Evolutionary conservation across 78 protist genomes (phyloP), one percentile per base, ranked within the genome.

Genomic region (Parvularia atlantis): DNA sequence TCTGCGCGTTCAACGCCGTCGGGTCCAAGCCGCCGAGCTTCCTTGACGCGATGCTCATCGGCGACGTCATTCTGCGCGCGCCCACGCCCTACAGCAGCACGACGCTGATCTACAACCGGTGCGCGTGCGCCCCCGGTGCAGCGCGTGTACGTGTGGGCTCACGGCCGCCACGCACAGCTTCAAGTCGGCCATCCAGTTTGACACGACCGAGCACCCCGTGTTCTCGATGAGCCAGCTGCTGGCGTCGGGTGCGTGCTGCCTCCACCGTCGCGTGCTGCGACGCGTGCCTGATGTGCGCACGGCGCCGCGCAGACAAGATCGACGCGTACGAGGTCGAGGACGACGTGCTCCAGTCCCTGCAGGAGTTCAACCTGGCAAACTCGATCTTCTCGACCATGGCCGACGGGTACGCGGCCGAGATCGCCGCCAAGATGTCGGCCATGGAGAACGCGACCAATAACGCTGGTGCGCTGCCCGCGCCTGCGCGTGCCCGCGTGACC

Each of bases 381-480:
- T 17, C 41, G 61, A 4, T 81, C 56, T 81, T 36, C 75, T 35
- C 36, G 30, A 52, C 77, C 40, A 26, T 76, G 41, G 33, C 69
- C 35, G 81, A 76, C 69, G 50, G 46, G 28, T 0, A 1, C n/a
- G 76, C 86, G 39, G 4, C 46, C 10, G 86, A 82, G 69, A 64
- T 50, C n/a, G 41, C 76, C 36, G 61, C 71, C 16, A 60, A 71
- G 41, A 82, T 82, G 86, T 5, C 81, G 0, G 86, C 86, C 60
- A 82, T 82, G 86, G 86, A 82, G n/a, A 48, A 52, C 41, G 86
- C 86, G 56, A 36, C 78, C 61, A 57, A 13, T 44, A 82, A 82
- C 78, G 82, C 82, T 36, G 53, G 11, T 26, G 53, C 68, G 53
- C 22, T 43, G 22, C 48, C 22, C 48, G 22, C 10, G 48, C 5